Evolutionary conservation across 2,329 filamentous ascomycete species (phyloP).

Genomic region (Zopfia rhizophila): DNA sequence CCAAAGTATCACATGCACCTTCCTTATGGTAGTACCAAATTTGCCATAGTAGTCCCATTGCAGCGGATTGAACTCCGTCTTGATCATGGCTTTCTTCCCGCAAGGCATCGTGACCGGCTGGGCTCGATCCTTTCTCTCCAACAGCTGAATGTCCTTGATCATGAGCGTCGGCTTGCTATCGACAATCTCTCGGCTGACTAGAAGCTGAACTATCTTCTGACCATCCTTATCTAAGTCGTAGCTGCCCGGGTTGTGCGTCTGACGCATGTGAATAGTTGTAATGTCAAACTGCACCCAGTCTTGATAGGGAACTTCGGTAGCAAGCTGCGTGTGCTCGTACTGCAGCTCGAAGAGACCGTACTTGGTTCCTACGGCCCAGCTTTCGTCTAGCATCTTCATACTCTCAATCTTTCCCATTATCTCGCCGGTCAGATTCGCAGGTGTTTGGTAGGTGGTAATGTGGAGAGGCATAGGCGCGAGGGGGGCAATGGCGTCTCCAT

Average conservation of each 20-base stretch:
- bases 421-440: conserved; percentile 25
- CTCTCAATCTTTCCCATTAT: conserved; percentile 21
- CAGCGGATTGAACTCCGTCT: conserved; percentile 34
- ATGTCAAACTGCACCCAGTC: conserved; percentile 43
- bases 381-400: conserved; percentile 20
- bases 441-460: conserved; percentile 35
- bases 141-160: conserved; percentile 38
- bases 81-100: conserved; percentile 36
- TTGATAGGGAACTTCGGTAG: conserved; percentile 21
- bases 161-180: conserved; percentile 12
- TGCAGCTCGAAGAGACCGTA: conserved; percentile 31
- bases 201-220: conserved; percentile 39
- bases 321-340: conserved; percentile 38
- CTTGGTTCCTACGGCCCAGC: conserved; percentile 22
- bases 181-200: conserved; percentile 22
- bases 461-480: conserved; percentile 33
- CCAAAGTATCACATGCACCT: conserved; percentile 23
- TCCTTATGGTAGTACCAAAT: conserved; percentile 34
- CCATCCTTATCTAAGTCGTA: conserved; percentile 24
- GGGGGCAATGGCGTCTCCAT: conserved; percentile 33
- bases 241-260: conserved; percentile 8
- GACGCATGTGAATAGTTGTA: conserved; percentile 24
- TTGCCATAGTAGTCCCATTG: conserved; percentile 45
- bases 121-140: conserved; percentile 28
- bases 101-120: conserved; percentile 41